Percentiles rank a stretch among this genome's conserved stretches.
These are phyloP conservation scores for Capsicum baccatum DNA, from an alignment of 257 asterid species.

Conservation along the genomic window DNA sequence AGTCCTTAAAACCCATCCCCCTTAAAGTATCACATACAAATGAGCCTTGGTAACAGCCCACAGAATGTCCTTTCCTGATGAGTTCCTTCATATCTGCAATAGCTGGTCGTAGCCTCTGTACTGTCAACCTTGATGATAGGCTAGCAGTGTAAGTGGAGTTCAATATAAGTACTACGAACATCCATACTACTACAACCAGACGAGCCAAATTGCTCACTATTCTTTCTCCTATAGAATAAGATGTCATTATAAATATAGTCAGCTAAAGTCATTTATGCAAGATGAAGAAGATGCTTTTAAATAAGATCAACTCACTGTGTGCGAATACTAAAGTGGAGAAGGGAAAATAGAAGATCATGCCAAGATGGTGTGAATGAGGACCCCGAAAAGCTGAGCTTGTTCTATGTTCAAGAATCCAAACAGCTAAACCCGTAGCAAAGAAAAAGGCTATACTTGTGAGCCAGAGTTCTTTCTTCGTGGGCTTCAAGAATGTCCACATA, in stretches of 20 bases:
- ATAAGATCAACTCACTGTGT: slow-evolving; percentile 16
- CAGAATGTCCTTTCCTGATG: too few species aligned
- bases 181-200: slow-evolving; percentile 22
- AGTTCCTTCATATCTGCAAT: too few species aligned
- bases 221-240: slow-evolving; percentile 3
- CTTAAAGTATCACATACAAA: too few species aligned
- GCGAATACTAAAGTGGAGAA: slow-evolving; percentile 20
- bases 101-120: too few species aligned
- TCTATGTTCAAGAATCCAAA: slow-evolving; percentile 23
- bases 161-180: slow-evolving; percentile 6
- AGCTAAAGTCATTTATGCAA: neutral
- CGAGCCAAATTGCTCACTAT: slow-evolving; percentile 5
- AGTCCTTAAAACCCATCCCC: too few species aligned
- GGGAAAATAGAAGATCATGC: slow-evolving; percentile 17
- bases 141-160: slow-evolving; percentile 25
- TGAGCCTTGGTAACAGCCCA: too few species aligned
- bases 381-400: slow-evolving; percentile 19
- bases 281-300: neutral
- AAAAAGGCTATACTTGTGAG: slow-evolving; percentile 22
- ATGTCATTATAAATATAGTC: neutral
- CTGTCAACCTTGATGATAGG: slow-evolving; percentile 19
- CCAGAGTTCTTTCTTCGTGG: slow-evolving; percentile 15
- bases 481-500: slow-evolving; percentile 17
- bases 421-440: slow-evolving; percentile 22
- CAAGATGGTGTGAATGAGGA: slow-evolving; percentile 20